Evolutionary conservation across 1,139 yeast species (phyloP).

Genomic region (Pichia sp.): DNA sequence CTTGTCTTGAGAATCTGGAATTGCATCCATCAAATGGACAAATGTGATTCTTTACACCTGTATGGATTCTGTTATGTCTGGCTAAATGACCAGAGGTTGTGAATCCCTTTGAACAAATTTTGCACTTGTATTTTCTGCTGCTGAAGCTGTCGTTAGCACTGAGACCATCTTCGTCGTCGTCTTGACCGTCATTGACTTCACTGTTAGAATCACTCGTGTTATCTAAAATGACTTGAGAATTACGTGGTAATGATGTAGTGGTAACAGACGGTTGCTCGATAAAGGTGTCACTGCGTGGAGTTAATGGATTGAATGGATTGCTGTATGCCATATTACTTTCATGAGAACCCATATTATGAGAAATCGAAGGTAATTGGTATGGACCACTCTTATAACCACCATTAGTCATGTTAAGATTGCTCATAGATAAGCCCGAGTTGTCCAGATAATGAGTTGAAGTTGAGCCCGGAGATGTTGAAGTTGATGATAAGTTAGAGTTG

Average conservation of each 20-base stretch:
- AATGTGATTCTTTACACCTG: slow-evolving; percentile 83
- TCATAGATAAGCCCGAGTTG: no score
- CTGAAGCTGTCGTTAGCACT: not conserved
- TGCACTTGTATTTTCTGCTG: slow-evolving; percentile 57
- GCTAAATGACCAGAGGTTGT: slow-evolving; percentile 93
- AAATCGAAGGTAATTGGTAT: no score
- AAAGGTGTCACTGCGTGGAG: not conserved
- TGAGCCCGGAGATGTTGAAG: not conserved
- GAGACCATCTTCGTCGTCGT: not conserved
- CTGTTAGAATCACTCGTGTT: not conserved
- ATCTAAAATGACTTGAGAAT: not conserved
- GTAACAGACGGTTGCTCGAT: not conserved
- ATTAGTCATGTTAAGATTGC: no score
- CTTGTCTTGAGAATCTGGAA: slow-evolving; percentile 88
- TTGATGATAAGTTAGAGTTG: not conserved
- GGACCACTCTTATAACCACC: no score
- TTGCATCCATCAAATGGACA: slow-evolving; percentile 86
- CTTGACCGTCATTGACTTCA: not conserved
- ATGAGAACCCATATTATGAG: no score
- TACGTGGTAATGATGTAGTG: not conserved
- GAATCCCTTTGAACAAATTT: slow-evolving; percentile 61
- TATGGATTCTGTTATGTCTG: slow-evolving; percentile 82
- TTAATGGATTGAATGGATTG: not conserved
- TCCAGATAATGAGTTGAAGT: not conserved
- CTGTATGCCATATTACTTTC: no score